Base-by-base conservation (phyloP, 805 yeast genomes). In the Wickerhamiella nectarea region DNA sequence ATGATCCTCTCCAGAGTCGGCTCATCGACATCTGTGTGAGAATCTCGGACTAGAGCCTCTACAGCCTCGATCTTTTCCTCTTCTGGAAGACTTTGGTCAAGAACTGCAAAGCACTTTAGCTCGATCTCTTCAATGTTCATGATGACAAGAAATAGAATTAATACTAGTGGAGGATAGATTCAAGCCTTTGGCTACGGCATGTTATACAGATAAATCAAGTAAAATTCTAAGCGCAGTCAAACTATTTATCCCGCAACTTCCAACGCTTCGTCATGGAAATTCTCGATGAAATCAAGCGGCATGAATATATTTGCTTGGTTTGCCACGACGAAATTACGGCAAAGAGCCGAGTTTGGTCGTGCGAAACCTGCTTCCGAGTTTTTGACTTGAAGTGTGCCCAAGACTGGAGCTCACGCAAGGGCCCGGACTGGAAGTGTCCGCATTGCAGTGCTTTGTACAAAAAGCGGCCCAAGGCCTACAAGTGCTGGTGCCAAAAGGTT, bases 341-440 rank as follows among this genome's bases (percentile, higher is more conserved):
- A 3, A 62, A 66, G 10, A 76, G 86, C 18, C 63, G 68, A 37
- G 68, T 86, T 43, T 91, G 94, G 91, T 71, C 85, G 6, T 89
- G 98, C 58, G 59, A 62, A 6, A 65, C 68, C 21, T 89, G 98
- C 58, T 80, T 64, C 56, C 67, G 96, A 46, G 94, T 81, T 1
- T 89, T 84, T 56, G 95, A 89, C 57, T 66, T 85, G 36, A 77
- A 75, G 11, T 89, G 98, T 64, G 80, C 86, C 36, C 64, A 72
- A 40, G 84, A 79, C 50, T 91, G 98, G 98, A 89, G 95, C 2
- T 59, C 65, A 19, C 69, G 81, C 48, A 87, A 87, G 2, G 40
- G 46, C 38, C 38, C 45, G 15, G 34, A 41, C 3, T 53, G 57
- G 57, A 36, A 40, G 15, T 53, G 57, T 34, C 57, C 57, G 4